Evolutionary conservation across 78 protist genomes (phyloP).

Genomic region (Tieghemostelium lacteum): DNA sequence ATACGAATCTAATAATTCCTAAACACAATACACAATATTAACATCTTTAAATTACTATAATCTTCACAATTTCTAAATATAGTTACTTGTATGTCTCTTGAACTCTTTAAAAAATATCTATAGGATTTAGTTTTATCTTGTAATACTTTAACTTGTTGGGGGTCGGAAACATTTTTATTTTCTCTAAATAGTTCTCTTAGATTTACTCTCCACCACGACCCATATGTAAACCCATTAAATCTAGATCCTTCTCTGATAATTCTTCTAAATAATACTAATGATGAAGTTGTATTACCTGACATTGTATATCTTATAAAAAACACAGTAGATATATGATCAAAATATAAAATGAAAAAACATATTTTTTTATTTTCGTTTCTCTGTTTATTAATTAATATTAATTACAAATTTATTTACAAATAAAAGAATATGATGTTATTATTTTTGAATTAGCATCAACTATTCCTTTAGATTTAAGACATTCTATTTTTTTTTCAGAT

Average conservation of each 20-base stretch:
- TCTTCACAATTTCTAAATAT: not conserved
- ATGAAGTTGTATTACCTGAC: slow-evolving; percentile 34
- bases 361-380: too few species aligned
- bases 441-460: too few species aligned
- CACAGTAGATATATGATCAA: too few species aligned
- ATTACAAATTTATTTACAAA: too few species aligned
- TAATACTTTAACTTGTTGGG: slow-evolving; percentile 2
- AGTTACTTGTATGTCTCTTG: slow-evolving; percentile 49
- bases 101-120: slow-evolving; percentile 37
- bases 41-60: not conserved
- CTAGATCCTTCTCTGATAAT: slow-evolving; percentile 63
- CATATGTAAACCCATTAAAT: slow-evolving; percentile 14
- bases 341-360: too few species aligned
- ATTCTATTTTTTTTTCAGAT: too few species aligned
- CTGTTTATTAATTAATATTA: too few species aligned
- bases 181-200: slow-evolving; percentile 35
- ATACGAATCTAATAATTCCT: slow-evolving; percentile 58
- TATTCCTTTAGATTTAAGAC: too few species aligned
- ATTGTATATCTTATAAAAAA: too few species aligned
- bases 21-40: too few species aligned
- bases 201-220: slow-evolving; percentile 57
- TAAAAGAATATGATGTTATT: too few species aligned
- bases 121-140: slow-evolving; percentile 61
- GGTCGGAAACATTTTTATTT: slow-evolving; percentile 45
- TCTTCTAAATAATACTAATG: slow-evolving; percentile 67